Evolutionary conservation across 2,329 filamentous ascomycete genomes (phyloP), one percentile per base, ranked within the genome.

Genomic region (Colletotrichum siamense): DNA sequence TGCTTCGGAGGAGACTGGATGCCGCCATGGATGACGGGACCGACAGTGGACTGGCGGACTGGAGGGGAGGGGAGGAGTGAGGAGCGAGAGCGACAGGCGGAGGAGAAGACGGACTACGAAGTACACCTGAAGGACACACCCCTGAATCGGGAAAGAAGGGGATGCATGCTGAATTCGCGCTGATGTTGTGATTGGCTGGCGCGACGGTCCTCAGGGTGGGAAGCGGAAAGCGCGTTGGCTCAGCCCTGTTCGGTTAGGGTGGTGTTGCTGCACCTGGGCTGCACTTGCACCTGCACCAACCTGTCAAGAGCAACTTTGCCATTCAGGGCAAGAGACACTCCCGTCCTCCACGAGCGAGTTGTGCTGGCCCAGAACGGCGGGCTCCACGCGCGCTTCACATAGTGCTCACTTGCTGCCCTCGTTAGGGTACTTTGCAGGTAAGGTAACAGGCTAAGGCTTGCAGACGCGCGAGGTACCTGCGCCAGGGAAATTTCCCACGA

Each of bases 191-290:
- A 76, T 76, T 76, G 73, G 69, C 39, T 24, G 22, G 64, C 30
- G 28, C 16, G 16, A 7, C n/a, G 39, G 44, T 26, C 44, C 69
- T 57, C 44, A 57, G 57, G 64, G 32, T 22, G 62, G 30, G 64
- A 59, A 59, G 64, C 64, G 59, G 64, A 65, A 76, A 76, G 63
- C 70, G 59, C 70, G 70, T 76, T 76, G 70, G 73, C 74, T 76
- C 74, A 76, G 74, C 74, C 74, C 64, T 76, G 74, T 65, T 76
- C 59, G 70, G 70, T 39, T 69, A 64, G 52, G 34, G 44, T 61
- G 44, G 28, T 61, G 44, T 22, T n/a, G 55, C 55, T 59, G 55
- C 55, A 24, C 13, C 55, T 52, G 44, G 22, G 24, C 26, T 24
- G 55, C 55, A 24, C 13, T 28, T 59, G 22, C 55, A 59, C 8